These are phyloP conservation scores for Lepraria neglecta DNA, from an alignment of 495 filamentous ascomycete genomes.

Conservation along the genomic window DNA sequence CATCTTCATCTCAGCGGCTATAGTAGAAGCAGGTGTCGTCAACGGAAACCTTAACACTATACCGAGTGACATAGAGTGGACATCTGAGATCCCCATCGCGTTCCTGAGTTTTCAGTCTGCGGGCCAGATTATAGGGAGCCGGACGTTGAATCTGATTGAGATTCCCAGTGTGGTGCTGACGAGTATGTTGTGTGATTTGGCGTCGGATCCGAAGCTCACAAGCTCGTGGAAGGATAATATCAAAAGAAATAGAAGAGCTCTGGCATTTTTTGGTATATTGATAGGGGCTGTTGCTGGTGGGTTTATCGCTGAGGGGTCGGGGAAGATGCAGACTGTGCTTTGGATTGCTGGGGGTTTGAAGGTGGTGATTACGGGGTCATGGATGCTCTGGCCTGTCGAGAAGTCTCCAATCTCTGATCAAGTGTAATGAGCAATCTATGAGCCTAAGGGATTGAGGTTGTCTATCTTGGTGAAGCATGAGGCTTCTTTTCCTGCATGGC, in stretches of 20 bases:
- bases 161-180: slow-evolving; percentile 71
- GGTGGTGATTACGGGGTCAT: slow-evolving; percentile 38
- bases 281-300: slow-evolving; percentile 58
- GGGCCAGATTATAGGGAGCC: slow-evolving; percentile 60
- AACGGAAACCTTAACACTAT: slow-evolving; percentile 30
- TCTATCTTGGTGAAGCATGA: too few species aligned
- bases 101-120: slow-evolving; percentile 66
- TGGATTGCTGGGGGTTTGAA: slow-evolving; percentile 58
- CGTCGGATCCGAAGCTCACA: slow-evolving; percentile 51
- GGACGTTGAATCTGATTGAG: slow-evolving; percentile 59
- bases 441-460: too few species aligned
- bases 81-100: slow-evolving; percentile 50
- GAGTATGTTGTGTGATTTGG: slow-evolving; percentile 62
- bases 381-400: slow-evolving; percentile 39
- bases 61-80: slow-evolving; percentile 31
- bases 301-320: slow-evolving; percentile 42
- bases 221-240: slow-evolving; percentile 45
- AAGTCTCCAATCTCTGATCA: slow-evolving; percentile 7
- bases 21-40: slow-evolving; percentile 48
- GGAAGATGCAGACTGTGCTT: slow-evolving; percentile 49
- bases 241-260: slow-evolving; percentile 58
- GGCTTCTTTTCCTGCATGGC: too few species aligned
- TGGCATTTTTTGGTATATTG: slow-evolving; percentile 51
- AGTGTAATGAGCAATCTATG: neutral
- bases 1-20: slow-evolving; percentile 52